Base-by-base conservation (phyloP, 306 rosid genomes). In the Ammopiptanthus mongolicus region DNA sequence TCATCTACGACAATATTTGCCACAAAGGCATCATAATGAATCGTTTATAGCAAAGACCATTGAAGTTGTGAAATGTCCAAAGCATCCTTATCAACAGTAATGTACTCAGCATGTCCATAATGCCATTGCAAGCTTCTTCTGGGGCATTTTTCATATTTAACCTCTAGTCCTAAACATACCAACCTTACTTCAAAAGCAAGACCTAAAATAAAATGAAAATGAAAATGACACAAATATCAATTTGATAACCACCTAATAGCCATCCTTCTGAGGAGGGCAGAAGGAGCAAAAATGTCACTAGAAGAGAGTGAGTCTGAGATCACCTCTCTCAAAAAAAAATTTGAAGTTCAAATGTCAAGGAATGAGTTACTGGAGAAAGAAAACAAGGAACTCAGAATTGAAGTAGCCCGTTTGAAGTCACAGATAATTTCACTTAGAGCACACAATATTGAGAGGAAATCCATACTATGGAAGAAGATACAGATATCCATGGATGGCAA, bases 381-480 rank as follows among this genome's bases (percentile, higher is more conserved):
- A 80, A 95, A 88, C 76, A 86, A 86, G 11, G 97, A 92, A 34
- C 81, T 95, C 25, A 84, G 60, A 61, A 91, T 81, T 69, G 97
- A 95, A 72, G 84, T 92, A 22, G 74, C 65, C 25, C 90, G 90
- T 37, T 82, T 95, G 2, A 90, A 61, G 76, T 77, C 91, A 25
- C 93, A 91, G 33, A 69, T 91, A 76, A 69, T 81, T 39, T 83
- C 92, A 48, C 88, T 95, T 0, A 95, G 84, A 84, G 92, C 97
- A 8, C 80, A 85, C 57, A 85, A 87, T 28, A 83, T 84, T 11
- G 99, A 95, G 84, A 89, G 97, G 57, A 95, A 88, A 78, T 58
- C 92, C 15, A 76, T 90, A 34, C 92, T 91, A 3, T 95, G 97
- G 99, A 91, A 92, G 88, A 95, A 91, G 86, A 82, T 90, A 12